Base-by-base conservation (phyloP, 192 early-diverging fungal species). In the Irineochytrium annulatum region DNA sequence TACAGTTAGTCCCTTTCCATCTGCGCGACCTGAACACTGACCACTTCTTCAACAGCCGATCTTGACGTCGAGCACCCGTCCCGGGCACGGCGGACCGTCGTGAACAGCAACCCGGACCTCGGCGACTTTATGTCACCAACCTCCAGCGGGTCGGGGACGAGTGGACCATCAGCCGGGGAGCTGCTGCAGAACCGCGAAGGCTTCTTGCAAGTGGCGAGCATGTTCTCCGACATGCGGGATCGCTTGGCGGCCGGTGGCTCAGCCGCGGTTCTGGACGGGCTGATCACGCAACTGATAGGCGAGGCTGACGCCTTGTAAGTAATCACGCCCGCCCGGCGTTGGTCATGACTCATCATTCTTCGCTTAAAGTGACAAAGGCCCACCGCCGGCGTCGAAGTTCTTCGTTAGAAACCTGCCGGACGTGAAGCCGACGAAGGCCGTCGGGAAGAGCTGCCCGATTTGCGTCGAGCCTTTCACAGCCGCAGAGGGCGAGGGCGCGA, bases 331-430 rank as follows among this genome's bases (percentile, higher is more conserved):
- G 11, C 37, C 8, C n/a, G 37, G n/a, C 37, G n/a, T 41, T 8
- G 37, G n/a, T n/a, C 11, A 41, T 41, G 8, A n/a, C 37, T 41
- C 37, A 41, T n/a, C 37, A 13, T 41, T 41, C 11, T 13, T 41
- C 11, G 8, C 11, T 41, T 46, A 16, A 30, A 54, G 62, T n/a
- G 28, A 22, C 13, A 22, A 16, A 33, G 34, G 34, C 13, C 29
- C 44, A 30, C 63, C 63, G 24, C 29, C 56, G 3, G 57, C 63
- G 13, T 65, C 63, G 3, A 65, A 65, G 39, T 65, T 65, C 63
- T 65, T 65, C 27, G 16, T 65, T 29, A 14, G 56, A 22, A 65
- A 65, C 35, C 56, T 65, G 32, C 63, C 63, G 1, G 34, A 49
- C 13, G 8, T 41, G 37, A 41, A 55, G 32, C 16, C 2, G 43